Evolutionary conservation across 2,329 filamentous ascomycete species (phyloP).

Genomic region (Didymella pomorum): DNA sequence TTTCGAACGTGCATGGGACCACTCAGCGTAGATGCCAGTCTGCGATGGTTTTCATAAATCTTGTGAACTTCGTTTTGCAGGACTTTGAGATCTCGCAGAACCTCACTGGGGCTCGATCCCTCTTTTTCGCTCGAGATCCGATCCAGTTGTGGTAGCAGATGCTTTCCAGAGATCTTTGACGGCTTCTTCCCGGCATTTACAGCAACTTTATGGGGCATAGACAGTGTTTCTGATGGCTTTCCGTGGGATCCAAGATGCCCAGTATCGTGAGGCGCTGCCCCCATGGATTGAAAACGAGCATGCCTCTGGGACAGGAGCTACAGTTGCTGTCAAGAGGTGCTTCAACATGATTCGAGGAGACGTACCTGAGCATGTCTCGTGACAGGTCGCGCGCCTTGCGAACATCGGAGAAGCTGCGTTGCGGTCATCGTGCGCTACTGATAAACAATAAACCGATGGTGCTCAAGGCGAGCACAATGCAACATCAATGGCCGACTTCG

Average conservation of each 20-base stretch:
- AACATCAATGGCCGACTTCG: not conserved
- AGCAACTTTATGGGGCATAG: not conserved
- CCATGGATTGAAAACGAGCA: constrained; percentile 13
- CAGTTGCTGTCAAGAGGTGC: not conserved
- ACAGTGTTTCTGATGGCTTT: too few species aligned
- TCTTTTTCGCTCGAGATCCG: not conserved
- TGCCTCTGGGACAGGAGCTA: not conserved
- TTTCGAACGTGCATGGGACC: constrained; percentile 2
- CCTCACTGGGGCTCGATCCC: not conserved
- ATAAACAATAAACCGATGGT: not conserved
- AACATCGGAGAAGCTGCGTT: constrained; percentile 12
- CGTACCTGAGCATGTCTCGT: constrained; percentile 15
- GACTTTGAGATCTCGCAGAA: not conserved
- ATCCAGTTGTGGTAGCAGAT: not conserved
- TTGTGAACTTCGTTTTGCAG: not conserved
- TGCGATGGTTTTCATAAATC: not conserved
- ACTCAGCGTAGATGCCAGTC: not conserved
- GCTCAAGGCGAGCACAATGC: not conserved
- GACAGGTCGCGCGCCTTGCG: constrained; percentile 15
- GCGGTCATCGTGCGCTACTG: constrained; percentile 2
- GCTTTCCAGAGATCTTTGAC: not conserved
- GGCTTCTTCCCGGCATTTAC: not conserved
- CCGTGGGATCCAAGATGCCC: too few species aligned
- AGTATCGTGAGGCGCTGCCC: not conserved
- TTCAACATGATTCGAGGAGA: not conserved